These are phyloP conservation scores for Kitagawia praeruptora DNA, from an alignment of 129 eudicot genomes.

Conservation along the genomic window DNA sequence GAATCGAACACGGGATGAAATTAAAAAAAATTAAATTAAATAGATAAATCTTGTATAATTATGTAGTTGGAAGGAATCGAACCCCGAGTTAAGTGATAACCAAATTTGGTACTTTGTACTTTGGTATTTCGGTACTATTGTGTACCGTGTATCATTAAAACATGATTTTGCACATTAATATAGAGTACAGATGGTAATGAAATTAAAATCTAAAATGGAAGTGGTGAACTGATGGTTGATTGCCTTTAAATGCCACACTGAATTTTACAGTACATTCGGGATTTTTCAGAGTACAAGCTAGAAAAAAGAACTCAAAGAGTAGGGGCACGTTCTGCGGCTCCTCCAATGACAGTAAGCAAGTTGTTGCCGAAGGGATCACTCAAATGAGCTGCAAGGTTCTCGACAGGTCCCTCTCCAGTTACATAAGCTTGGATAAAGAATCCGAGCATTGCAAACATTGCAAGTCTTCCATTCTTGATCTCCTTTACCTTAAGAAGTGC, in stretches of 20 bases:
- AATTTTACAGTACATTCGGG: conserved; percentile 15
- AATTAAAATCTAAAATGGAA: background rate
- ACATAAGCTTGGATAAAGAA: conserved; percentile 91
- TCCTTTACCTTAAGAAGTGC: conserved; percentile 93
- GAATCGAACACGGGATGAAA: too few relatives aligned
- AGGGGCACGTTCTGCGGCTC: conserved; percentile 70
- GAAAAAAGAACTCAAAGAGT: conserved; percentile 37
- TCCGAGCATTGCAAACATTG: conserved; percentile 92
- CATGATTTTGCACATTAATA: too few relatives aligned
- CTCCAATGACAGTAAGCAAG: conserved; percentile 79
- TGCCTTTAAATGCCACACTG: background rate
- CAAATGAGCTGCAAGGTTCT: conserved; percentile 74
- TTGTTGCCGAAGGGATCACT: conserved; percentile 96
- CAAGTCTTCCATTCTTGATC: conserved; percentile 90
- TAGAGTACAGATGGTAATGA: too few relatives aligned
- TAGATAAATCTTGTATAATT: too few relatives aligned
- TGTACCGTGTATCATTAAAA: too few relatives aligned
- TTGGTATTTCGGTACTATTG: too few relatives aligned
- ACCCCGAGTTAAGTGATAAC: too few relatives aligned
- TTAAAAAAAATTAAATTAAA: too few relatives aligned
- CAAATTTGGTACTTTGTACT: too few relatives aligned
- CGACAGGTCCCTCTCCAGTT: conserved; percentile 88
- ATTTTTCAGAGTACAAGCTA: background rate
- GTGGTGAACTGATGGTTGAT: background rate
- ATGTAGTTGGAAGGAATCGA: too few relatives aligned